Base-by-base conservation (phyloP, 805 yeast genomes). In the Kluyveromyces siamensis region DNA sequence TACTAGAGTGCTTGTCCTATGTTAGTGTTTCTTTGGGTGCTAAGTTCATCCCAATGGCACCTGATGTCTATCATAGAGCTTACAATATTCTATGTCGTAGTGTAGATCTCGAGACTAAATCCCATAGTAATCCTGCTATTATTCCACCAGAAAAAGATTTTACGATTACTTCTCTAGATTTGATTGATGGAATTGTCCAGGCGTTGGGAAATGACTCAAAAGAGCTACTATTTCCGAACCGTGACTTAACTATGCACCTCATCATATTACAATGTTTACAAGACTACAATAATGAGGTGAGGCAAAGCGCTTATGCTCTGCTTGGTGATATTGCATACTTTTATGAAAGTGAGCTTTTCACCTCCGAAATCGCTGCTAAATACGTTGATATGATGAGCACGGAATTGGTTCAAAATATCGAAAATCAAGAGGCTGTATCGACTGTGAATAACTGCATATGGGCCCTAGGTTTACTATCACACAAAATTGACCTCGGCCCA, bases 131-230 rank as follows among this genome's bases (percentile, higher is more conserved):
- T 60, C 89, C 93, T 8, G 71, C 72, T 10, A 72, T 81, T 44
- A 81, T 78, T 27, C 79, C 85, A 0, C 95, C 96, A 0, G 97
- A 93, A 60, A 86, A 84, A 60, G 97, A 90, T 65, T 89, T 90
- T 58, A 76, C 87, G 50, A 88, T 91, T 35, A 87, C 97, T 1
- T 80, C 96, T 1, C 64, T 93, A 38, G 99, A 93, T 62, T 73
- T 93, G 57, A 76, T 93, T 30, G 98, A 91, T 65, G 99, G 99
- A 2, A 70, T 93, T 48, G 83, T 89, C 19, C 98, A 91, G 68
- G 98, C 97, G 1, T 73, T 93, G 49, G 86, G 85, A 13, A 65
- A 70, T 8, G 81, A 81, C 52, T 72, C 81, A 30, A 77, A 73
- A 9, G 83, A 77, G 40, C 60, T 66, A 16, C 46, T 66, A 16